A percentile compares a stretch with the other conserved stretches of the same genome.
phyloP scores from a whole-genome alignment of 768 basidiomycete genomes.

The Suillus variegatus region DNA sequence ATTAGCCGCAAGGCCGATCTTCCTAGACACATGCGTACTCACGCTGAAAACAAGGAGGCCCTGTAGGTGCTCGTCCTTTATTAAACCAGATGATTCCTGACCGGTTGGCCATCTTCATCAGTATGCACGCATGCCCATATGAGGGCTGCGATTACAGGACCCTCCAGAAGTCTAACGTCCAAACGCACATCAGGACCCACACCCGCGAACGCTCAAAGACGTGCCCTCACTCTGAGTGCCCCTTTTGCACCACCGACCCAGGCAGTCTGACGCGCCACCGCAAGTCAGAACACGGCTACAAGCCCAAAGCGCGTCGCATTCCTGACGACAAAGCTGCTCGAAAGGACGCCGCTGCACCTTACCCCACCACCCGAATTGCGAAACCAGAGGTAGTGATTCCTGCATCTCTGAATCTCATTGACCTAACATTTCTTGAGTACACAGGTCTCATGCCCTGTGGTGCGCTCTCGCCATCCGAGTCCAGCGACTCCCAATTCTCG shows the following conservation, averaged over 20 bases:
- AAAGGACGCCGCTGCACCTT: slow-evolving; percentile 9
- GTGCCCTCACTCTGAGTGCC: slow-evolving; percentile 21
- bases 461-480: not conserved
- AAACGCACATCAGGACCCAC: slow-evolving; percentile 29
- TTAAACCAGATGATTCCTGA: not conserved
- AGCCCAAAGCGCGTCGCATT: slow-evolving; percentile 10
- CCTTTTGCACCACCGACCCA: slow-evolving; percentile 18
- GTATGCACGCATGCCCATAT: slow-evolving; percentile 26
- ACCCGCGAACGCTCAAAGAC: slow-evolving; percentile 10
- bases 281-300: slow-evolving; percentile 18
- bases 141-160: slow-evolving; percentile 22
- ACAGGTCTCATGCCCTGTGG: not conserved
- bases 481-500: not conserved
- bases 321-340: slow-evolving; percentile 3
- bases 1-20: slow-evolving; percentile 30
- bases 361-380: not conserved
- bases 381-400: not conserved
- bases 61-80: slow-evolving; percentile 18
- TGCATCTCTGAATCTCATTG: not conserved
- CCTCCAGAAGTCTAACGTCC: slow-evolving; percentile 30
- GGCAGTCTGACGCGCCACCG: slow-evolving; percentile 26
- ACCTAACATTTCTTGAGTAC: slow-evolving; percentile 1
- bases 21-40: slow-evolving; percentile 26
- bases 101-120: slow-evolving; percentile 14
- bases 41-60: slow-evolving; percentile 22